Conservation (phyloP, 2,329 filamentous ascomycete species). For the Ascocoryne sarcoides region DNA sequence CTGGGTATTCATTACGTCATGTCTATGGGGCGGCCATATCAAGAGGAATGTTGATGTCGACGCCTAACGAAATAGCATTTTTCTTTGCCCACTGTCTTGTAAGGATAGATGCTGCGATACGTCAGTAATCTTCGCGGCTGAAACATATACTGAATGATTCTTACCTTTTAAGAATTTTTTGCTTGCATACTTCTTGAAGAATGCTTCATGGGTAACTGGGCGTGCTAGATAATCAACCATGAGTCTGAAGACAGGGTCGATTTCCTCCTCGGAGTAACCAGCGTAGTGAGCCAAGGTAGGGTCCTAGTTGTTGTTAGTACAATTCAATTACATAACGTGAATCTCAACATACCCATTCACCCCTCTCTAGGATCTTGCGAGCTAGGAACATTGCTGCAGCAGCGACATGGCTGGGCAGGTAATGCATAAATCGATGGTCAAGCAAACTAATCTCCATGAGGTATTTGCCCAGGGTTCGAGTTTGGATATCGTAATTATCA, state of each 20-base stretch:
- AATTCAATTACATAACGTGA: not conserved
- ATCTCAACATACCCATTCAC: slow-evolving; percentile 66
- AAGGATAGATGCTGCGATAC: slow-evolving; percentile 67
- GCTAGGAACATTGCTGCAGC: slow-evolving; percentile 93
- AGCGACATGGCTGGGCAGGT: slow-evolving; percentile 80
- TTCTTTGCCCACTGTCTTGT: slow-evolving; percentile 91
- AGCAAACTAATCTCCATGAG: slow-evolving; percentile 94
- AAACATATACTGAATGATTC: too few relatives aligned
- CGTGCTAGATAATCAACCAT: slow-evolving; percentile 96
- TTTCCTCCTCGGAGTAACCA: slow-evolving; percentile 87
- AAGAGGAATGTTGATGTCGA: slow-evolving; percentile 31
- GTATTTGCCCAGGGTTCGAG: slow-evolving; percentile 94
- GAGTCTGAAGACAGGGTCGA: slow-evolving; percentile 81
- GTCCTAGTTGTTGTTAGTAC: slow-evolving; percentile 46
- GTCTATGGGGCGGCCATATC: slow-evolving; percentile 22
- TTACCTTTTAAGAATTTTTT: slow-evolving; percentile 99
- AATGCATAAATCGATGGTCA: slow-evolving; percentile 87
- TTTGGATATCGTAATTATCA: slow-evolving; percentile 98
- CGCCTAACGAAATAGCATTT: slow-evolving; percentile 50
- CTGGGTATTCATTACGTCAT: slow-evolving; percentile 17
- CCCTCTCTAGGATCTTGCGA: slow-evolving; percentile 80
- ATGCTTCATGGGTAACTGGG: slow-evolving; percentile 87
- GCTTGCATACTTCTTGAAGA: slow-evolving; percentile 99
- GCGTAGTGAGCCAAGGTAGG: slow-evolving; percentile 81
- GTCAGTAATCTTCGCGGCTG: too few relatives aligned